phyloP scores from a whole-genome alignment of 306 rosid genomes.

The Trifolium repens region DNA sequence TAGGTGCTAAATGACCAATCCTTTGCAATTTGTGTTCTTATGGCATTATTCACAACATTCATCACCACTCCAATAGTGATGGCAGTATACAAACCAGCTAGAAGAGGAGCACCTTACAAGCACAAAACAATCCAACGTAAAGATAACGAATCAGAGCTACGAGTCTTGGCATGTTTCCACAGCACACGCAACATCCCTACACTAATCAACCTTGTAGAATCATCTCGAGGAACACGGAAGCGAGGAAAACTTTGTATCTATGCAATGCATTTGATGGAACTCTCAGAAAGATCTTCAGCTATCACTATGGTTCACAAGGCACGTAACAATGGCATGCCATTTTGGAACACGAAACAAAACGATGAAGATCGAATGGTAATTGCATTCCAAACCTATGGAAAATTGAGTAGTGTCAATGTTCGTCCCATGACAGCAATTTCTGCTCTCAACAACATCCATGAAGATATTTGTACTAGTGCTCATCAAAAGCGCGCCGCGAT shows the following conservation, averaged over 20 bases:
- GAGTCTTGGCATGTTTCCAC: constrained; percentile 75
- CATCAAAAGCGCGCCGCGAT: constrained; percentile 63
- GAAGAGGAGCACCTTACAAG: constrained; percentile 71
- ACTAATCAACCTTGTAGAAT: constrained; percentile 65
- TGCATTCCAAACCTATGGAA: constrained; percentile 68
- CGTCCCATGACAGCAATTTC: constrained; percentile 81
- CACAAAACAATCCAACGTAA: constrained; percentile 56
- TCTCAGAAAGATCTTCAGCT: constrained; percentile 78
- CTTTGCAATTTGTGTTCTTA: constrained; percentile 71
- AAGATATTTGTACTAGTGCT: constrained; percentile 71
- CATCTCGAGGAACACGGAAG: constrained; percentile 62
- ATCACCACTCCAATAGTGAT: constrained; percentile 75
- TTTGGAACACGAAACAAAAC: constrained; percentile 61
- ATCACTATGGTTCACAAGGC: constrained; percentile 81
- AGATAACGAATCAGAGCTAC: constrained; percentile 53
- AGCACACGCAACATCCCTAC: constrained; percentile 67
- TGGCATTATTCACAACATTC: constrained; percentile 81
- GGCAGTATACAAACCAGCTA: constrained; percentile 70
- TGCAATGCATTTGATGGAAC: constrained; percentile 84
- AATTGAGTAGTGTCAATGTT: constrained; percentile 57
- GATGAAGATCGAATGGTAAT: constrained; percentile 60
- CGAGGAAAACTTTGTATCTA: constrained; percentile 64
- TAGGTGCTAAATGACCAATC: constrained; percentile 78
- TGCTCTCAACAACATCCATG: constrained; percentile 58
- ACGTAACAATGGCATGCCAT: constrained; percentile 69